Percentiles rank a stretch among this genome's conserved stretches.
phyloP scores from a whole-genome alignment of 2,329 filamentous ascomycete species.

The Cladosporium sp. region DNA sequence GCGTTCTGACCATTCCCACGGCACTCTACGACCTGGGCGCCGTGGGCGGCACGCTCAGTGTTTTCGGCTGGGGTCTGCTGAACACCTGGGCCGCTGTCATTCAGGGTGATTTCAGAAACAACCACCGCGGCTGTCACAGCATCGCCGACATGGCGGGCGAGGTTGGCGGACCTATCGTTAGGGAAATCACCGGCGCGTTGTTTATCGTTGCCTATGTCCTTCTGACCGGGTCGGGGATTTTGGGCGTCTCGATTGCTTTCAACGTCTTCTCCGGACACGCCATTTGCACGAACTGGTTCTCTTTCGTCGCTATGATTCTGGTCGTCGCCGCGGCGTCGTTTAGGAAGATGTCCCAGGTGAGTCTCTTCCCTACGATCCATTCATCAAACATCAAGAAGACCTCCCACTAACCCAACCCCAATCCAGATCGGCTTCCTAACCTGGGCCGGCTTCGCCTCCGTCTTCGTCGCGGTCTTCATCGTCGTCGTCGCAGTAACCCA shows the following conservation, averaged over 20 bases:
- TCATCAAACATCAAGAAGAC: too few relatives aligned
- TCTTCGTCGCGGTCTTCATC: conserved; percentile 48
- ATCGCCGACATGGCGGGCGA: conserved; percentile 57
- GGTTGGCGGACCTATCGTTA: conserved; percentile 49
- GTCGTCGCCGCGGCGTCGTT: conserved; percentile 8
- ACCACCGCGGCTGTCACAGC: conserved; percentile 49
- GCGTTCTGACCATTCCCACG: conserved; percentile 46
- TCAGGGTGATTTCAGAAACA: conserved; percentile 49
- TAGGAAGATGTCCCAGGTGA: conserved; percentile 12
- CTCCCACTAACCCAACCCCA: too few relatives aligned
- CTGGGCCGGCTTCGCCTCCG: conserved; percentile 56
- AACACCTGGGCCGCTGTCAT: conserved; percentile 49
- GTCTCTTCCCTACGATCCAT: background rate
- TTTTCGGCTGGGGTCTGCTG: conserved; percentile 46
- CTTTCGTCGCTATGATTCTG: conserved; percentile 10
- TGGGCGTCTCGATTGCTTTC: conserved; percentile 55
- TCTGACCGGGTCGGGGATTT: conserved; percentile 53
- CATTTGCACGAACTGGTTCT: conserved; percentile 55
- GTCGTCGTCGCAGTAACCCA: conserved; percentile 52
- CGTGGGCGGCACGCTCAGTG: conserved; percentile 44
- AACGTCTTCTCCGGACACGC: conserved; percentile 58
- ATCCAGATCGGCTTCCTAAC: conserved; percentile 59
- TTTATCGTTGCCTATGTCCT: conserved; percentile 58
- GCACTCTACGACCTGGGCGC: conserved; percentile 47
- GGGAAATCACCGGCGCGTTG: conserved; percentile 51